phyloP scores from a whole-genome alignment of 2,329 filamentous ascomycete genomes.

The Botrytis deweyae region DNA sequence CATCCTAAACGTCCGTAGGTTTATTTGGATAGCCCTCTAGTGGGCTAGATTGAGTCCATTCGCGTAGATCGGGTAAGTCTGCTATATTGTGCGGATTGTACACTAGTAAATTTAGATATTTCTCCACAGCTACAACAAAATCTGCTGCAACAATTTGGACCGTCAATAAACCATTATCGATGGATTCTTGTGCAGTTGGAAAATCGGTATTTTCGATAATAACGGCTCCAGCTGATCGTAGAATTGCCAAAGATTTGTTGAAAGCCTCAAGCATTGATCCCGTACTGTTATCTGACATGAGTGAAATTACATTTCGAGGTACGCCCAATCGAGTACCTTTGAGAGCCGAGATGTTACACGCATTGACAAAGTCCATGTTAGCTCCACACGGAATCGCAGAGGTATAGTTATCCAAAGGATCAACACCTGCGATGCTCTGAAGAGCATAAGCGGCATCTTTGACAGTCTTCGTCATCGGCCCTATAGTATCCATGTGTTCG shows the following conservation, averaged over 20 bases:
- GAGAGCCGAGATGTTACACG: conserved; percentile 49
- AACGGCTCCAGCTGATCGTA: conserved; percentile 6
- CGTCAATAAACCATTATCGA: background rate
- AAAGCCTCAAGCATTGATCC: background rate
- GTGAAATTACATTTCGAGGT: conserved; percentile 49
- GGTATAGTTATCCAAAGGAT: conserved; percentile 33
- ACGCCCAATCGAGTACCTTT: conserved; percentile 42
- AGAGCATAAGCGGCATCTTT: conserved; percentile 32
- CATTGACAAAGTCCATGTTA: background rate
- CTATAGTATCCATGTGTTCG: conserved; percentile 33
- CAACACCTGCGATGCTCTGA: conserved; percentile 31
- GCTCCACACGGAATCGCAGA: conserved; percentile 44
- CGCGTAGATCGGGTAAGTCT: background rate
- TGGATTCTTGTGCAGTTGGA: background rate
- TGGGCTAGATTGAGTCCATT: background rate
- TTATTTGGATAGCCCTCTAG: background rate
- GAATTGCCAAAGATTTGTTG: background rate
- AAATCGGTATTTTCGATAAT: conserved; percentile 8
- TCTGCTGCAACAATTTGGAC: background rate
- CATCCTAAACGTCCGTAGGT: background rate
- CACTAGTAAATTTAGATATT: background rate
- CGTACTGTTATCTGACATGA: background rate
- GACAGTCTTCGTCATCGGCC: conserved; percentile 36
- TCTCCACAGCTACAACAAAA: background rate
- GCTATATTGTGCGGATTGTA: background rate